Percentiles rank a stretch among this genome's conserved stretches.
Conservation (phyloP, 768 basidiomycete genomes). For the Suillus luteus region DNA sequence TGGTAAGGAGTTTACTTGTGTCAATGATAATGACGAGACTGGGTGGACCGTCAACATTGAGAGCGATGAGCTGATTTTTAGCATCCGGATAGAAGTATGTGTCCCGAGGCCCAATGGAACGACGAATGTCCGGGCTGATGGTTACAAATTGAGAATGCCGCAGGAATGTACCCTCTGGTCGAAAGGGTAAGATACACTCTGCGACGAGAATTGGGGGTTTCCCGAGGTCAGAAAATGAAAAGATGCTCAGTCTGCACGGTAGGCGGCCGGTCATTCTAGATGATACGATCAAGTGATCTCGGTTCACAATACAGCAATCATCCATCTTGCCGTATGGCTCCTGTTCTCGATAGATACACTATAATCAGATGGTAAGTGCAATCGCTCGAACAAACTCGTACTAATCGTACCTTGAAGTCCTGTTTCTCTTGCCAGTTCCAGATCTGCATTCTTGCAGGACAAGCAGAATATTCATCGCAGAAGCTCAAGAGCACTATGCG, state of each 20-base stretch:
- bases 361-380: not conserved
- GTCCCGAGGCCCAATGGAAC: not conserved
- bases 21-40: not conserved
- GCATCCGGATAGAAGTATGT: not conserved
- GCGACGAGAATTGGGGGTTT: not conserved
- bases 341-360: constrained; percentile 3
- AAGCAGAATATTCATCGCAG: not conserved
- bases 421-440: constrained; percentile 8
- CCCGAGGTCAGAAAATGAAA: constrained; percentile 4
- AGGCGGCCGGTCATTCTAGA: not conserved
- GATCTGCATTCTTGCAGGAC: constrained; percentile 2
- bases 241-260: not conserved
- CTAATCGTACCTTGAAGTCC: not conserved
- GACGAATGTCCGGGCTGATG: not conserved
- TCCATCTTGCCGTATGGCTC: constrained; percentile 2
- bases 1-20: not conserved
- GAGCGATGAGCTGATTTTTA: constrained; percentile 3
- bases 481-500: not conserved
- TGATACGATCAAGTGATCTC: constrained; percentile 1
- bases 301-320: constrained; percentile 1
- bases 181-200: not conserved
- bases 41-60: constrained; percentile 4
- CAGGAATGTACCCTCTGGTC: not conserved
- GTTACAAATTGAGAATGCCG: constrained; percentile 4
- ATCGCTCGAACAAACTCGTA: not conserved